phyloP scores from a whole-genome alignment of 441 rosid species.

The Eruca vesicaria region DNA sequence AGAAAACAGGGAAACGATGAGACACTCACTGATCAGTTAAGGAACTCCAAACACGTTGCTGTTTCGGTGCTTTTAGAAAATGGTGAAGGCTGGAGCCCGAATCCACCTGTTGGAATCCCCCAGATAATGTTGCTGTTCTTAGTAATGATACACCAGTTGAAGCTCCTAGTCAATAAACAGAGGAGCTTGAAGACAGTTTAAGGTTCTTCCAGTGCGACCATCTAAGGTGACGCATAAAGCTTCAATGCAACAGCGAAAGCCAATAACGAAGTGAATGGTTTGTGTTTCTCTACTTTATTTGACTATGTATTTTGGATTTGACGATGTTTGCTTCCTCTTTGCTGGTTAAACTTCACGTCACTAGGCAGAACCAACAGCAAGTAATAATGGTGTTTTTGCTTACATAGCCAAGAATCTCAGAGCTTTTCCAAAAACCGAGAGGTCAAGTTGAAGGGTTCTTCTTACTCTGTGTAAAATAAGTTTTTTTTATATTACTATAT shows the following conservation, averaged over 20 bases:
- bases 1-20: constrained; percentile 57
- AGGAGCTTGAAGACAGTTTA: too few relatives aligned
- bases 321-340: background rate
- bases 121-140: too few relatives aligned
- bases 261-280: background rate
- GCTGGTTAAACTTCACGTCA: constrained; percentile 81
- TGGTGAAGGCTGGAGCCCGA: constrained; percentile 40
- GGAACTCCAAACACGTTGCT: constrained; percentile 34
- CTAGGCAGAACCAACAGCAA: constrained; percentile 63
- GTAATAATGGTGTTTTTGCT: constrained; percentile 2
- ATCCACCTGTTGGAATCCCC: constrained; percentile 44
- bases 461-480: constrained; percentile 15
- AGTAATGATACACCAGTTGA: too few relatives aligned
- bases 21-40: constrained; percentile 35
- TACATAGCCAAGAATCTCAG: constrained; percentile 8
- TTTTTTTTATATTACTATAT: background rate
- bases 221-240: too few relatives aligned
- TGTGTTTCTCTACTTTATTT: background rate
- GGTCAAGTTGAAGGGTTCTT: background rate
- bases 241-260: too few relatives aligned
- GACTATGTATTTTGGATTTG: background rate
- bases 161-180: too few relatives aligned
- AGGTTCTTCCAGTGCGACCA: constrained; percentile 37
- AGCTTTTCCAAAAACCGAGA: background rate
- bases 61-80: constrained; percentile 40